Evolutionary conservation across 495 filamentous ascomycete species (phyloP).

Genomic region (Neurospora tetraspora): DNA sequence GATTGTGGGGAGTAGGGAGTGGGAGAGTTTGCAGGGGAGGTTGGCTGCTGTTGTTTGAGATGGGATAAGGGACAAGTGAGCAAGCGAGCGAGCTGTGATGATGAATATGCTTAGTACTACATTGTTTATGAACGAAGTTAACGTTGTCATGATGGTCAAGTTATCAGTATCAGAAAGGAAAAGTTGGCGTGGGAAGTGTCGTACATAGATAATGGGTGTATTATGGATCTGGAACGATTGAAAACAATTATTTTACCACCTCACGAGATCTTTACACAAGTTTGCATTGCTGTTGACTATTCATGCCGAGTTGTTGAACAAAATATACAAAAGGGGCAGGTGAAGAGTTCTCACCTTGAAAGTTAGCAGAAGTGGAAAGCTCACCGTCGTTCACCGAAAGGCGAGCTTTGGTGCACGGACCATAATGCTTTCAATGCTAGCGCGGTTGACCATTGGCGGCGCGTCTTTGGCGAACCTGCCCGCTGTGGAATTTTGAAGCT

Average conservation of each 20-base stretch:
- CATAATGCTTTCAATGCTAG: neutral
- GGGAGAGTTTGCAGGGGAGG: slow-evolving; percentile 32
- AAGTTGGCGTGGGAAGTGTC: neutral
- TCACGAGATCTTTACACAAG: no score
- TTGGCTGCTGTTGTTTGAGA: slow-evolving; percentile 4
- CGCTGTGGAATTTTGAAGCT: slow-evolving; percentile 18
- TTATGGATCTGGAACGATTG: neutral
- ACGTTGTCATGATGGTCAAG: neutral
- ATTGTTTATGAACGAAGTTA: neutral
- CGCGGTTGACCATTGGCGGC: neutral
- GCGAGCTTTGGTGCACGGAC: neutral
- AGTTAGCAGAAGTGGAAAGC: no score
- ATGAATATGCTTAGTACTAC: neutral
- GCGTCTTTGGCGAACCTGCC: neutral
- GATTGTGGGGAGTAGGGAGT: slow-evolving; percentile 32
- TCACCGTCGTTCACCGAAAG: neutral
- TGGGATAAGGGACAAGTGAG: neutral
- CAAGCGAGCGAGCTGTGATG: neutral
- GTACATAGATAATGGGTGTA: neutral
- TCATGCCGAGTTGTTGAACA: no score
- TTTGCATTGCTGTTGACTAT: no score
- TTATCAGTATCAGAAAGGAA: neutral
- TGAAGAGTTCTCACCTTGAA: no score
- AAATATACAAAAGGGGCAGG: no score
- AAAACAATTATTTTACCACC: no score